Conservation (phyloP, 2,329 filamentous ascomycete species). For the Scortechinia acanthostroma region DNA sequence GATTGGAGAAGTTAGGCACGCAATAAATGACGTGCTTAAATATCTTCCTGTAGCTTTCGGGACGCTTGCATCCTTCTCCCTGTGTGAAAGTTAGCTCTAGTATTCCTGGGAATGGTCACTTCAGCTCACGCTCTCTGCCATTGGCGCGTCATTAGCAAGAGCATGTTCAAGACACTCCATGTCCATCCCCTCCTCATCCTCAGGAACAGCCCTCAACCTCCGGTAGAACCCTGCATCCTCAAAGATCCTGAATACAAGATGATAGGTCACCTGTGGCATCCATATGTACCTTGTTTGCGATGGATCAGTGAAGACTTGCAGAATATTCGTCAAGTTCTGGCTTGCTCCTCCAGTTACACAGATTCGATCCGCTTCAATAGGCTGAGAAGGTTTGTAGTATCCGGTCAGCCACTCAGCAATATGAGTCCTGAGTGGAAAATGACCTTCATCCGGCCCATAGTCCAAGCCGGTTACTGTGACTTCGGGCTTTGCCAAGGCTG, state of each 20-base stretch:
- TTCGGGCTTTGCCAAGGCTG: slow-evolving; percentile 50
- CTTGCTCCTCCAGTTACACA: slow-evolving; percentile 80
- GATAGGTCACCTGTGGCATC: slow-evolving; percentile 77
- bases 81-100: too few relatives aligned
- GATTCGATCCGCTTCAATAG: slow-evolving; percentile 40
- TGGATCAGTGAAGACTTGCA: slow-evolving; percentile 77
- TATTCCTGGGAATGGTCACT: too few relatives aligned
- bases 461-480: slow-evolving; percentile 59
- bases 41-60: slow-evolving; percentile 59
- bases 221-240: slow-evolving; percentile 70
- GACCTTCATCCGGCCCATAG: slow-evolving; percentile 75
- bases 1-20: slow-evolving; percentile 84
- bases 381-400: slow-evolving; percentile 37
- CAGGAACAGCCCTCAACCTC: slow-evolving; percentile 62
- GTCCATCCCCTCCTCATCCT: slow-evolving; percentile 74
- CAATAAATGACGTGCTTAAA: slow-evolving; percentile 85
- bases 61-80: slow-evolving; percentile 14
- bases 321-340: slow-evolving; percentile 71
- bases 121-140: too few relatives aligned
- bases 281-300: slow-evolving; percentile 68
- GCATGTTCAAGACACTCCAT: slow-evolving; percentile 46
- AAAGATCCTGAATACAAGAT: slow-evolving; percentile 79
- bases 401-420: slow-evolving; percentile 64
- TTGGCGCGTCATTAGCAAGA: too few relatives aligned
- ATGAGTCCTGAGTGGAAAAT: slow-evolving; percentile 58